Base-by-base conservation (phyloP, 2,329 filamentous ascomycete genomes). In the Acarospora socialis region DNA sequence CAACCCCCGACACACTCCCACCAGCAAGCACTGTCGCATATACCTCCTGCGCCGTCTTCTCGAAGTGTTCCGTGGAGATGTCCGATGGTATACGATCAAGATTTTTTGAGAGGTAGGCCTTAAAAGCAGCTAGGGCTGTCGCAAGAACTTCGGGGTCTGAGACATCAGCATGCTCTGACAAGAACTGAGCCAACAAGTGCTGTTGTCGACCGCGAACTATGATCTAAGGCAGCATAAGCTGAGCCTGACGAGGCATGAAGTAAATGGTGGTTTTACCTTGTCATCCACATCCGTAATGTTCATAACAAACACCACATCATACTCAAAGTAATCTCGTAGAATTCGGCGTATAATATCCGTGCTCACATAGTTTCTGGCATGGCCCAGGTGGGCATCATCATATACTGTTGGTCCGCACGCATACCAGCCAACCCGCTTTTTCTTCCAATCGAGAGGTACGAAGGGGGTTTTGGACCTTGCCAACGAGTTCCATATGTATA, bases 221-320 rank as follows among this genome's bases (percentile, higher is more conserved):
- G 46, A 75, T 81, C 64, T 74, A 12, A 10, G n/a, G n/a, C n/a
- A n/a, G n/a, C n/a, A n/a, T n/a, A n/a, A n/a, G n/a, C n/a, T n/a
- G n/a, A n/a, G n/a, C n/a, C n/a, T n/a, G n/a, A n/a, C n/a, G n/a
- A n/a, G n/a, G n/a, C n/a, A n/a, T n/a, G n/a, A n/a, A n/a, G n/a
- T n/a, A n/a, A n/a, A n/a, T n/a, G n/a, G n/a, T n/a, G n/a, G n/a
- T n/a, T n/a, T n/a, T 48, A 73, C 70, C 66, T 79, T 79, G 55
- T 81, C 75, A 45, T 84, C 79, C 22, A 87, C 69, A 46, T 87
- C 84, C 17, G 84, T 92, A 41, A 90, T 83, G 58, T 92, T 92
- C 77, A 92, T 90, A 43, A 92, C 81, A 58, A 92, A 92, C 38
- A 76, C 73, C 43, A 93, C 72, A 24, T 83, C 63, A 54, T 80